Percentiles rank a stretch among this genome's conserved stretches.
Conservation (phyloP, 139 green algal genomes). For the Limnomonas spitsbergensis region DNA sequence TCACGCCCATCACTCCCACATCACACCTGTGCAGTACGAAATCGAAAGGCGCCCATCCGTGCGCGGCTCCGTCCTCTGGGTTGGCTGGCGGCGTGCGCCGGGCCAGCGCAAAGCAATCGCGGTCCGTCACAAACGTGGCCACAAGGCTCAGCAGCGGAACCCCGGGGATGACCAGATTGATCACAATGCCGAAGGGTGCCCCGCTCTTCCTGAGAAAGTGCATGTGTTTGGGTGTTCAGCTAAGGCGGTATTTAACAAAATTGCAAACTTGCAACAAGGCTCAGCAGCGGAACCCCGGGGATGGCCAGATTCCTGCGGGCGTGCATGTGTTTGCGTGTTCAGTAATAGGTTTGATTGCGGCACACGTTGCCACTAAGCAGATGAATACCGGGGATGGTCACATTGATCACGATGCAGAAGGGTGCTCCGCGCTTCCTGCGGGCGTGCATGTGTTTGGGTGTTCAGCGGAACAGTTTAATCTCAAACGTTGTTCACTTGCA, state of each 20-base stretch:
- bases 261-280: constrained; percentile 57
- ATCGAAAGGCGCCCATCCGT: constrained; percentile 61
- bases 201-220: background rate
- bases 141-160: constrained; percentile 54
- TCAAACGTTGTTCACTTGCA: no score
- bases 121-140: constrained; percentile 55
- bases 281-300: constrained; percentile 51
- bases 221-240: no score
- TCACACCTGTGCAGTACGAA: constrained; percentile 50
- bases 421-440: no score
- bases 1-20: background rate
- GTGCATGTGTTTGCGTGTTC: no score
- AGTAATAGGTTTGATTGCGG: no score
- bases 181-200: constrained; percentile 50
- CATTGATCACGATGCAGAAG: no score
- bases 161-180: constrained; percentile 63
- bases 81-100: background rate
- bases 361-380: no score
- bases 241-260: no score
- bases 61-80: constrained; percentile 36
- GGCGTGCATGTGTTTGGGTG: no score
- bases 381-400: no score
- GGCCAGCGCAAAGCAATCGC: constrained; percentile 19
- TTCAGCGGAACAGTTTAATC: no score
- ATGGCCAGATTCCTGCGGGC: constrained; percentile 48